Percentiles rank a stretch among this genome's conserved stretches.
Evolutionary conservation across 345 rosid species (phyloP).

Genomic region (Sisymbrium irio): DNA sequence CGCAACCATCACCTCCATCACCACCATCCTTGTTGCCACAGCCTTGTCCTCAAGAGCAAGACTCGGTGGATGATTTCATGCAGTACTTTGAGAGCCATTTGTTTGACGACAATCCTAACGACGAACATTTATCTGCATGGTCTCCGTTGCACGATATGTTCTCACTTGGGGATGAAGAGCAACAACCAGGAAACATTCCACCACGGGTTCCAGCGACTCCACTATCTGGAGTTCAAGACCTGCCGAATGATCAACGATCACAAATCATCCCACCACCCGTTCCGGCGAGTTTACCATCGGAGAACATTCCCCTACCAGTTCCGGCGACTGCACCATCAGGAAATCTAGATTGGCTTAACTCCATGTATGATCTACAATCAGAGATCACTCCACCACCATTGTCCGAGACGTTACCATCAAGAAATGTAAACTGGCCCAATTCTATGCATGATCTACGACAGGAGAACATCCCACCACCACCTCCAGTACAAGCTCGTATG

Average conservation of each 20-base stretch:
- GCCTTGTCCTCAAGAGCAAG: conserved; percentile 2
- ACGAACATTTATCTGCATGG: conserved; percentile 43
- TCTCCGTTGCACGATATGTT: conserved; percentile 39
- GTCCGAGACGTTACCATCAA: conserved; percentile 2
- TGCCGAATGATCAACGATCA: conserved; percentile 33
- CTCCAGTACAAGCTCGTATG: conserved; percentile 35
- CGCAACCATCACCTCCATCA: neutral
- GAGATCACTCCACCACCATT: neutral
- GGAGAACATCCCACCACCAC: conserved; percentile 4
- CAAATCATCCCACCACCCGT: neutral
- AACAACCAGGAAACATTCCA: neutral
- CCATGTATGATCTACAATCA: neutral
- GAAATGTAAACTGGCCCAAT: no score
- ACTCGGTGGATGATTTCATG: conserved; percentile 45
- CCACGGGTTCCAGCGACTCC: conserved; percentile 33
- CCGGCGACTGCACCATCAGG: conserved; percentile 37
- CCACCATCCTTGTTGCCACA: conserved; percentile 28
- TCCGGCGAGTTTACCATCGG: conserved; percentile 40
- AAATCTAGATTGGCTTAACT: no score
- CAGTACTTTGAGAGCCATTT: conserved; percentile 41
- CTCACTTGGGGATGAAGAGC: conserved; percentile 27
- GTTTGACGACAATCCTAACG: conserved; percentile 33
- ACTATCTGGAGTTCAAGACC: conserved; percentile 56
- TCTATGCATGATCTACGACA: no score
- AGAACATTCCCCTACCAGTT: conserved; percentile 16